Evolutionary conservation across 2,329 filamentous ascomycete genomes (phyloP).

Genomic region (Lachnellula occidentalis): DNA sequence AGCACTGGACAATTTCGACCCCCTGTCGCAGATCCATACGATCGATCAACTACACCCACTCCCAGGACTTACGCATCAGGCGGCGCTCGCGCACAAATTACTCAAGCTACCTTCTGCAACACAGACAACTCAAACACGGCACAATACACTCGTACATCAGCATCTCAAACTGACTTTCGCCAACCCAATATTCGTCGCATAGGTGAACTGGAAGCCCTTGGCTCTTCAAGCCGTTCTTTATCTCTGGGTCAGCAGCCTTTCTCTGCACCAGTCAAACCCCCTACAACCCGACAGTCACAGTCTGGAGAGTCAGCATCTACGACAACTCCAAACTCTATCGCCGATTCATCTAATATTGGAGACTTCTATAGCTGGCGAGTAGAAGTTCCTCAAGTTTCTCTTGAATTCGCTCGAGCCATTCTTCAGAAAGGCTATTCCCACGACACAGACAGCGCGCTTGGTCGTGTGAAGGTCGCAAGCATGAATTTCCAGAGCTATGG

Average conservation of each 20-base stretch:
- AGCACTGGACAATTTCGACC: not conserved
- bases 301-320: not conserved
- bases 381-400: not conserved
- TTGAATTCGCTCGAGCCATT: not conserved
- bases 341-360: not conserved
- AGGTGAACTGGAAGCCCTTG: not conserved
- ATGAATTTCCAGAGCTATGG: constrained; percentile 24
- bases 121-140: not conserved
- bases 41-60: not conserved
- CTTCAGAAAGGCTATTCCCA: not conserved
- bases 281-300: not conserved
- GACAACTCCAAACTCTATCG: not conserved
- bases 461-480: not conserved
- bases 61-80: not conserved
- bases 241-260: not conserved
- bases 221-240: not conserved
- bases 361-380: not conserved
- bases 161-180: not conserved
- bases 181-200: not conserved
- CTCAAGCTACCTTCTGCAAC: not conserved
- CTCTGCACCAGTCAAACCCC: not conserved
- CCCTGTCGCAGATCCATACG: not conserved
- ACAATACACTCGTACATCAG: not conserved
- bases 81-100: not conserved
- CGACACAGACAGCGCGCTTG: not conserved